Evolutionary conservation across 2,329 filamentous ascomycete genomes (phyloP).

Genomic region (Cladophialophora bantiana): DNA sequence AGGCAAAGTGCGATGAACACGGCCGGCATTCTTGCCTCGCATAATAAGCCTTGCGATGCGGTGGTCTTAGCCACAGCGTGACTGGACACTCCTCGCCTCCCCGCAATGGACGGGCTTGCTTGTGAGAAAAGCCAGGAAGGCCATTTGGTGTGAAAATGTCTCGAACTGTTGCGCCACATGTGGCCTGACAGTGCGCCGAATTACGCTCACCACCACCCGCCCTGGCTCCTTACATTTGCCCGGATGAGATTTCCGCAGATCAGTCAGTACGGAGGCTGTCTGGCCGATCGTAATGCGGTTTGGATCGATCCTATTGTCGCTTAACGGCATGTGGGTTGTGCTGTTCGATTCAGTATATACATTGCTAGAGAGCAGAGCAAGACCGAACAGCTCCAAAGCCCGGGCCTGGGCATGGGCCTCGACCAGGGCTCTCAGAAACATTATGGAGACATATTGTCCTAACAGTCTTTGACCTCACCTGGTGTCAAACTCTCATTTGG

Average conservation of each 20-base stretch:
- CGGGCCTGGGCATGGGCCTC: background rate
- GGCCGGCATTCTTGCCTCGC: background rate
- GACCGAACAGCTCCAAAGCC: background rate
- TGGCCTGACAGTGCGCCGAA: conserved; percentile 4
- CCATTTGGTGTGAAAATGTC: conserved; percentile 4
- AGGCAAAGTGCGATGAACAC: background rate
- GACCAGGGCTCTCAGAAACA: background rate
- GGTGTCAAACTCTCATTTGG: background rate
- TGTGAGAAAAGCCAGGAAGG: background rate
- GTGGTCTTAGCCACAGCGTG: conserved; percentile 8
- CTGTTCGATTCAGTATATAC: background rate
- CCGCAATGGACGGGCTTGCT: conserved; percentile 2
- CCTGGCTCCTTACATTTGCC: background rate
- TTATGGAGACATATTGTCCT: background rate
- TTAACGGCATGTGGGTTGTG: background rate
- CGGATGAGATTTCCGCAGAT: conserved; percentile 1
- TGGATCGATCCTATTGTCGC: background rate
- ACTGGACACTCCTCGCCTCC: background rate
- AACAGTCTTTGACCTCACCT: background rate
- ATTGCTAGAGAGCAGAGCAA: background rate
- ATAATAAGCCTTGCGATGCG: conserved; percentile 1
- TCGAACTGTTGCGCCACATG: conserved; percentile 1
- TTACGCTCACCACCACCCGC: background rate
- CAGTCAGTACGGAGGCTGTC: background rate
- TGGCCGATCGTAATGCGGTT: background rate